phyloP scores from a whole-genome alignment of 768 basidiomycete genomes.

The Russula sp. region DNA sequence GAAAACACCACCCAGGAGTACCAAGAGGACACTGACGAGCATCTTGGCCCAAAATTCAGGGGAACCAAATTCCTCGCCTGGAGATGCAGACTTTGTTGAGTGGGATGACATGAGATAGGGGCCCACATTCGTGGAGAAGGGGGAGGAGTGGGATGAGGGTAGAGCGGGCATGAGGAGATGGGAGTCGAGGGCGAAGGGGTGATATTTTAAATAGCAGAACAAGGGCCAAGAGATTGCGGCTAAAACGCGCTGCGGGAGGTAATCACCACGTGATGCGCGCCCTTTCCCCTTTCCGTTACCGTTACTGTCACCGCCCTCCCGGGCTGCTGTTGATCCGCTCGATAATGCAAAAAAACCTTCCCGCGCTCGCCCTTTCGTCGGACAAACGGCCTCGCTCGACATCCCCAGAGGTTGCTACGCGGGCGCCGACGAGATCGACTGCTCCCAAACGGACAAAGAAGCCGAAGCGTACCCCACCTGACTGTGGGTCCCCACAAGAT shows the following conservation, averaged over 20 bases:
- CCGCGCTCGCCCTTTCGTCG: slow-evolving; percentile 18
- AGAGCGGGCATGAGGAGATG: slow-evolving; percentile 15
- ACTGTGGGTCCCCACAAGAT: slow-evolving; percentile 68
- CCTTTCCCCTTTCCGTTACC: neutral
- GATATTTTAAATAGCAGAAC: neutral
- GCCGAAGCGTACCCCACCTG: slow-evolving; percentile 45
- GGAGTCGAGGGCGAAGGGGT: too few relatives aligned
- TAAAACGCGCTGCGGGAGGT: neutral
- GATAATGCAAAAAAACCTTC: slow-evolving; percentile 12
- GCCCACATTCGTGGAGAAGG: neutral
- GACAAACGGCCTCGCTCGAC: slow-evolving; percentile 39
- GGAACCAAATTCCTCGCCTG: slow-evolving; percentile 44
- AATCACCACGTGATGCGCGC: slow-evolving; percentile 6
- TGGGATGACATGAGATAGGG: neutral
- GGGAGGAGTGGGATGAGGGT: neutral
- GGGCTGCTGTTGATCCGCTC: neutral
- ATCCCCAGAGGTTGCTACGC: neutral
- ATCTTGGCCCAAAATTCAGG: slow-evolving; percentile 77
- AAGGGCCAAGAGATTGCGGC: neutral
- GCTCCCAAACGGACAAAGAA: slow-evolving; percentile 36
- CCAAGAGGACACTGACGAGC: slow-evolving; percentile 60
- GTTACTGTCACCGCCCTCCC: too few relatives aligned
- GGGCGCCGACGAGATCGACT: slow-evolving; percentile 12
- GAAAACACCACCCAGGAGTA: slow-evolving; percentile 86
- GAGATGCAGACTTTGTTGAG: too few relatives aligned